Evolutionary conservation across 371 early-diverging fungal genomes (phyloP).

Genomic region (Apophysomyces sp.): DNA sequence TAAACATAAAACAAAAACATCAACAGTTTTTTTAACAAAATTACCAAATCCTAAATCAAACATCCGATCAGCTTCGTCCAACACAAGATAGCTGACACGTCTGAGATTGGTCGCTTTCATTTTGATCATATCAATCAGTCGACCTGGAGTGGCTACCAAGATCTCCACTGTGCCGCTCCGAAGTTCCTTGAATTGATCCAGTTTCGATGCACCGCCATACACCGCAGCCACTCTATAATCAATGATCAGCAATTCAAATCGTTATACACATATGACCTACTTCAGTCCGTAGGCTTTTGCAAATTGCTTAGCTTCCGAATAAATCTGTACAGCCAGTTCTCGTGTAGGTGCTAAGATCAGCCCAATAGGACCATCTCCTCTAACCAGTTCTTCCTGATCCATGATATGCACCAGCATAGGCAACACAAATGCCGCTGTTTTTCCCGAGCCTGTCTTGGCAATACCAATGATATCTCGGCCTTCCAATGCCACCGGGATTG

Average conservation of each 20-base stretch:
- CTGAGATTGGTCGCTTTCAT: conserved; percentile 85
- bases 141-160: conserved; percentile 93
- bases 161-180: conserved; percentile 84
- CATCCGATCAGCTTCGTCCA: conserved; percentile 96
- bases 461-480: conserved; percentile 88
- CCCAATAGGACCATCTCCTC: conserved; percentile 75
- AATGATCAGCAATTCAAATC: neutral
- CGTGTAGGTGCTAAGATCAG: conserved; percentile 83
- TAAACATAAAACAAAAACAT: conserved; percentile 4
- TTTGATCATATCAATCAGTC: conserved; percentile 95
- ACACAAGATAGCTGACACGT: conserved; percentile 89
- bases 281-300: conserved; percentile 72
- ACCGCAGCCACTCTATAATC: conserved; percentile 64
- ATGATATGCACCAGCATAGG: conserved; percentile 90
- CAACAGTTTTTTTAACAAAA: conserved; percentile 29
- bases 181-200: conserved; percentile 87
- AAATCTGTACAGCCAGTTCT: conserved; percentile 91
- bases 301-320: conserved; percentile 77
- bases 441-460: conserved; percentile 86
- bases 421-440: conserved; percentile 74
- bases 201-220: conserved; percentile 91
- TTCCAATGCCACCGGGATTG: conserved; percentile 73
- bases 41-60: conserved; percentile 96
- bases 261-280: conserved; percentile 13
- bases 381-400: conserved; percentile 71